Base-by-base conservation (phyloP, 2,329 filamentous ascomycete species). In the Venturia oleaginea region DNA sequence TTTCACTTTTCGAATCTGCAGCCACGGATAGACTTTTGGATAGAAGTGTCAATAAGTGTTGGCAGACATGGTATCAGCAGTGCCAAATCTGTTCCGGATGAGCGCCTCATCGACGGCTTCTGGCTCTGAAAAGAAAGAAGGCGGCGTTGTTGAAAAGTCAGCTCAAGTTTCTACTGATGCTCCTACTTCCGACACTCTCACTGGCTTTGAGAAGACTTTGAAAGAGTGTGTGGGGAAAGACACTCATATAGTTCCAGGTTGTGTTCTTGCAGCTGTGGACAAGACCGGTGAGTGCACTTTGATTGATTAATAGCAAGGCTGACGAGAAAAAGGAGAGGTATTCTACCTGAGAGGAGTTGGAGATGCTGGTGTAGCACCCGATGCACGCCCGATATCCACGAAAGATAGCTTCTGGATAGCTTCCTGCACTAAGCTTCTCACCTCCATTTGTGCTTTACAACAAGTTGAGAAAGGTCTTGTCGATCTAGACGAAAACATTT, bases 361-460 rank as follows among this genome's bases (percentile, higher is more conserved):
- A 30, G 51, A 66, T 51, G 32, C 48, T 30, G 40, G 42, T 24
- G 42, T 65, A 7, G 40, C 40, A 10, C 30, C 55, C 32, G 65
- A 66, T 42, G 65, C 65, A 30, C 22, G 34, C 30, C 55, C 64
- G 2, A 51, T 67, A 15, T n/a, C 40, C 11, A 30, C n/a, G 15
- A 57, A 72, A n/a, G 71, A 67, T 8, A 67, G 72, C 8, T 73
- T 76, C 71, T 76, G 74, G 74, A 70, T 76, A 17, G 74, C 74
- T 8, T 75, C 72, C 3, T 75, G 73, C 68, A 76, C 73, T n/a
- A 76, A 77, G 65, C 70, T 76, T 22, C 70, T 76, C 68, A 74
- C 73, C 1, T 69, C 70, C 0, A 70, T 76, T 40, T 71, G 69
- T 46, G 69, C 67, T 3, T 67, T 76, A 67, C 71, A 76, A 59